phyloP scores from a whole-genome alignment of 306 rosid genomes.

The Oemleria cerasiformis region DNA sequence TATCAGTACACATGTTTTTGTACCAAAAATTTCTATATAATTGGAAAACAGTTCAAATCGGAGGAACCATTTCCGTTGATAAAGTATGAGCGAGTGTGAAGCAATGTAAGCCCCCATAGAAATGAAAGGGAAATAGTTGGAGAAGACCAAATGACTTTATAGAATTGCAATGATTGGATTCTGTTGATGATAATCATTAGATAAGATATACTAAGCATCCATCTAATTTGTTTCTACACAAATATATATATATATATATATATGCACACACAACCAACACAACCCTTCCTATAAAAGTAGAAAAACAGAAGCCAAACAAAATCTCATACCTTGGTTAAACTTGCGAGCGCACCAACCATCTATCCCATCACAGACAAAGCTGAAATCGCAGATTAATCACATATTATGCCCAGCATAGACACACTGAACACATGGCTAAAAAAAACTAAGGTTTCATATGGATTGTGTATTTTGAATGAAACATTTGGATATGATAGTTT shows the following conservation, averaged over 20 bases:
- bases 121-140: too few relatives aligned
- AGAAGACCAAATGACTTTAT: too few relatives aligned
- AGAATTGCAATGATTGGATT: not conserved
- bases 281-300: not conserved
- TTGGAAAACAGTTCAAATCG: not conserved
- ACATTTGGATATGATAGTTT: not conserved
- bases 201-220: not conserved
- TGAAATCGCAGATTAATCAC: conserved; percentile 42
- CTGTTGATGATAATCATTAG: not conserved
- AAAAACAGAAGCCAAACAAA: not conserved
- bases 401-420: conserved; percentile 16
- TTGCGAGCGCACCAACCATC: conserved; percentile 99
- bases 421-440: conserved; percentile 12
- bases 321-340: conserved; percentile 83
- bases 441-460: conserved; percentile 7
- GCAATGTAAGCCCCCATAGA: too few relatives aligned
- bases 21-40: not conserved
- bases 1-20: not conserved
- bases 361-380: conserved; percentile 95
- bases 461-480: not conserved
- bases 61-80: not conserved
- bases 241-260: not conserved
- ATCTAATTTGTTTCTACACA: too few relatives aligned
- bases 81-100: not conserved
- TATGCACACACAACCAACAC: not conserved